Base-by-base conservation (phyloP, 345 rosid species). In the Lepidium sativum region DNA sequence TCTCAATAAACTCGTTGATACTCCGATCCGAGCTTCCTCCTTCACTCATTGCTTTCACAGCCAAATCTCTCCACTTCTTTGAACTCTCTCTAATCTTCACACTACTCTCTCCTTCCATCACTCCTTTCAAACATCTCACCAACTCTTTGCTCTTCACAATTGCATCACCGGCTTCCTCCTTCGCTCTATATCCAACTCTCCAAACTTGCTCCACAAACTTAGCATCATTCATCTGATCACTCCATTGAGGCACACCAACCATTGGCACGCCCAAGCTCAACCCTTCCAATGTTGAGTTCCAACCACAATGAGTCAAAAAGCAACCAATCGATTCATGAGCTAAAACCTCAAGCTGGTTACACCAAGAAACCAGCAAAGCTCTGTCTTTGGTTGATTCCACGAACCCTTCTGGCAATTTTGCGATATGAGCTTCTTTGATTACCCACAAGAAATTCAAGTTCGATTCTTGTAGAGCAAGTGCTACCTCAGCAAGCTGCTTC, bases 261-360 rank as follows among this genome's bases (percentile, higher is more conserved):
- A 85, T 88, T 0, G 92, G 92, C 3, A 85, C 81, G 0, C 92
- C 96, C 0, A 82, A 72, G 75, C 89, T 80, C 14, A 88, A 70
- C 34, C 83, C 96, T 79, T 88, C 96, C 1, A 85, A 65, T 0
- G 86, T 84, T 3, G 95, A 87, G 74, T 87, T 84, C 90, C 95
- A 87, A 27, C 95, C 90, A 11, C 88, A 81, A 10, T 87, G 95
- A 5, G 95, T 79, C 74, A 87, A 75, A 27, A 87, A 87, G 57
- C 95, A 81, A 12, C 95, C 85, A 0, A 74, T 38, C 0, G 86
- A 80, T 38, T 20, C 42, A 59, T 84, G 86, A 12, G 77, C 80
- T 5, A 86, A 80, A 67, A 84, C 54, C 74, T 84, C 83, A 34
- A 86, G 80, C 60, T 88, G 96, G 82, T 81, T 78, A 71, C 85